Percentiles rank a stretch among this genome's conserved stretches.
These are phyloP conservation scores for Debaryomyces udenii DNA, from an alignment of 1,139 yeast genomes.

Conservation along the genomic window DNA sequence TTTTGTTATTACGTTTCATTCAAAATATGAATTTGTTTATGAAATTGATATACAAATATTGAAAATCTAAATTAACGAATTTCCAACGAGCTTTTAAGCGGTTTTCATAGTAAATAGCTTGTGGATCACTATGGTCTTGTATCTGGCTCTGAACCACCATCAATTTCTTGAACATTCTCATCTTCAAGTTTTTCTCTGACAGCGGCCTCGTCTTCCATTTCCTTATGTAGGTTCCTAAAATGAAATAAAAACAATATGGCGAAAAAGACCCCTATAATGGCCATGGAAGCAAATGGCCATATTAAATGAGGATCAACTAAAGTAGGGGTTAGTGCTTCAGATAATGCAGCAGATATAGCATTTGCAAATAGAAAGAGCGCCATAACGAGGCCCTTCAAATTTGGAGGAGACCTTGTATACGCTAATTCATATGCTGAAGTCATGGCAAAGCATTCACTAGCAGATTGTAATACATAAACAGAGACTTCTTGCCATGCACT, in stretches of 20 bases:
- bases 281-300: conserved; percentile 57
- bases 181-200: conserved; percentile 16
- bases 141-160: conserved; percentile 5
- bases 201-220: conserved; percentile 49
- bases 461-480: conserved; percentile 58
- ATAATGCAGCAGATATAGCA: conserved; percentile 63
- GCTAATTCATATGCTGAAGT: conserved; percentile 75
- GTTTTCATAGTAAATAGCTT: no score
- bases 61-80: no score
- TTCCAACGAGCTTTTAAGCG: no score
- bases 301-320: conserved; percentile 55
- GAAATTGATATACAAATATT: no score
- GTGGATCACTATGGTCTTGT: no score
- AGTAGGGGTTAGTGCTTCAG: conserved; percentile 58
- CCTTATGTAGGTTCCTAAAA: conserved; percentile 55
- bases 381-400: conserved; percentile 69
- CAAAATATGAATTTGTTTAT: no score
- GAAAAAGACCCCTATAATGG: conserved; percentile 45
- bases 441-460: conserved; percentile 69
- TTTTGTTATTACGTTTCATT: no score
- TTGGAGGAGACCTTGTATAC: conserved; percentile 65
- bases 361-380: conserved; percentile 63
- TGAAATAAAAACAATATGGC: conserved; percentile 47
- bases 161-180: neutral
- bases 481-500: conserved; percentile 22